These are phyloP conservation scores for Lactifluus rugatus DNA, from an alignment of 768 basidiomycete genomes.

Conservation along the genomic window DNA sequence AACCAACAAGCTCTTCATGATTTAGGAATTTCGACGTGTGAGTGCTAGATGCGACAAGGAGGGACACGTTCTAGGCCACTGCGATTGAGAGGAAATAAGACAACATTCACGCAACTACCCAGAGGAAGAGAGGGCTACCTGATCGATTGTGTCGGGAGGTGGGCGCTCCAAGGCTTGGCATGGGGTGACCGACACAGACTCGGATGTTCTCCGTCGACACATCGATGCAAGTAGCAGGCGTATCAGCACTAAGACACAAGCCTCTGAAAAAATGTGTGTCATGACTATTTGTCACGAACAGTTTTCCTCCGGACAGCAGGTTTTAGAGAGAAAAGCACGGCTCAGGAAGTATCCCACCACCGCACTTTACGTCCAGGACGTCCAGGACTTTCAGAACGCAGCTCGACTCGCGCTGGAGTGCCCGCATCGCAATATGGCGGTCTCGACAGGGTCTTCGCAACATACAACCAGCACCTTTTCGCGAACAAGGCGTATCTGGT, in stretches of 20 bases:
- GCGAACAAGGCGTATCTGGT: slow-evolving; percentile 71
- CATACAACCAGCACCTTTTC: slow-evolving; percentile 59
- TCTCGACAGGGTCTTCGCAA: slow-evolving; percentile 33
- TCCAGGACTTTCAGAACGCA: slow-evolving; percentile 51
- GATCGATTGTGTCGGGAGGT: slow-evolving; percentile 79
- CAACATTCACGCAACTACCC: slow-evolving; percentile 84
- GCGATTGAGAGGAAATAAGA: slow-evolving; percentile 62
- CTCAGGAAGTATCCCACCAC: slow-evolving; percentile 89
- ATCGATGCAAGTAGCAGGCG: slow-evolving; percentile 87
- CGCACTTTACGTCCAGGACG: slow-evolving; percentile 89
- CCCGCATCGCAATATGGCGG: slow-evolving; percentile 25
- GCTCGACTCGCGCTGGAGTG: slow-evolving; percentile 18
- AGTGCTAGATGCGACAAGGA: slow-evolving; percentile 76
- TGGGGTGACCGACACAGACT: slow-evolving; percentile 73
- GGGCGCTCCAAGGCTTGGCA: slow-evolving; percentile 51
- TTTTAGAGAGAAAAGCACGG: slow-evolving; percentile 35
- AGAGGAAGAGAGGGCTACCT: slow-evolving; percentile 90
- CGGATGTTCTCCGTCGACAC: slow-evolving; percentile 82
- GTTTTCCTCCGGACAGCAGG: no score
- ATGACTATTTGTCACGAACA: neutral
- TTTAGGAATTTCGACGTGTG: slow-evolving; percentile 90
- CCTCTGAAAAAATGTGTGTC: slow-evolving; percentile 40
- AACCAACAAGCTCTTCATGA: slow-evolving; percentile 73
- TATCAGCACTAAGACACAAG: slow-evolving; percentile 85
- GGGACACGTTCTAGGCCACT: slow-evolving; percentile 72